These are phyloP conservation scores for Nothophytophthora sp. DNA, from an alignment of 352 stramenopile species.

Conservation along the genomic window DNA sequence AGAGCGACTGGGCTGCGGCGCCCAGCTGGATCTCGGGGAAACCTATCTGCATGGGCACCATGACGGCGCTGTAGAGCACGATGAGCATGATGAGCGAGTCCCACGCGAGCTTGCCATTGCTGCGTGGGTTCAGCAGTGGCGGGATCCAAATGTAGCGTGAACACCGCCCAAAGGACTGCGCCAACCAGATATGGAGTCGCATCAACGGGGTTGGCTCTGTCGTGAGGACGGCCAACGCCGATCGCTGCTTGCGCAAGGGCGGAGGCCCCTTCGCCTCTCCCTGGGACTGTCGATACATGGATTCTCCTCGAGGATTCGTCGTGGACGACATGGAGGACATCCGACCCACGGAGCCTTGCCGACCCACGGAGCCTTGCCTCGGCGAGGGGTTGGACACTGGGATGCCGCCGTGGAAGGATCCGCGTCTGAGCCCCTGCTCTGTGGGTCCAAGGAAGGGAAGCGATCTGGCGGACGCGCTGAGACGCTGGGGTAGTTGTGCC, in stretches of 20 bases:
- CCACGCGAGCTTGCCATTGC: slow-evolving; percentile 60
- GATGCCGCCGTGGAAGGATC: slow-evolving; percentile 18
- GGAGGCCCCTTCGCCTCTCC: slow-evolving; percentile 9
- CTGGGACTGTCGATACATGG: slow-evolving; percentile 7
- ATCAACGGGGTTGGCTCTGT: slow-evolving; percentile 13
- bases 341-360: slow-evolving; percentile 10
- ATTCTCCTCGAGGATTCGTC: slow-evolving; percentile 17
- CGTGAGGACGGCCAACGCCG: slow-evolving; percentile 37
- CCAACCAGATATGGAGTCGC: slow-evolving; percentile 35
- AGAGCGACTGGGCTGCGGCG: slow-evolving; percentile 18
- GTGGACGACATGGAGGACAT: slow-evolving; percentile 18
- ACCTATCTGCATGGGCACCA: slow-evolving; percentile 70
- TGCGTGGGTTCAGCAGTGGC: slow-evolving; percentile 57
- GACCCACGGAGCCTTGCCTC: too few relatives aligned
- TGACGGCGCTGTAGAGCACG: slow-evolving; percentile 72
- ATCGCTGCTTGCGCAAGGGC: slow-evolving; percentile 20
- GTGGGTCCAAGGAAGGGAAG: not conserved
- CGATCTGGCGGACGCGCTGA: not conserved
- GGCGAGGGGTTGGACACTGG: slow-evolving; percentile 13
- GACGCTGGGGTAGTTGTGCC: not conserved
- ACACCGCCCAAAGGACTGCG: slow-evolving; percentile 29
- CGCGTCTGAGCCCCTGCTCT: slow-evolving; percentile 6
- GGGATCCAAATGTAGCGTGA: slow-evolving; percentile 30
- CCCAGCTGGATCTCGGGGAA: slow-evolving; percentile 62
- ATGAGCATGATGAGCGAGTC: slow-evolving; percentile 73